Percentiles rank a stretch among this genome's conserved stretches.
Conservation (phyloP, 2,329 filamentous ascomycete species). For the Cryphonectria naterciae region DNA sequence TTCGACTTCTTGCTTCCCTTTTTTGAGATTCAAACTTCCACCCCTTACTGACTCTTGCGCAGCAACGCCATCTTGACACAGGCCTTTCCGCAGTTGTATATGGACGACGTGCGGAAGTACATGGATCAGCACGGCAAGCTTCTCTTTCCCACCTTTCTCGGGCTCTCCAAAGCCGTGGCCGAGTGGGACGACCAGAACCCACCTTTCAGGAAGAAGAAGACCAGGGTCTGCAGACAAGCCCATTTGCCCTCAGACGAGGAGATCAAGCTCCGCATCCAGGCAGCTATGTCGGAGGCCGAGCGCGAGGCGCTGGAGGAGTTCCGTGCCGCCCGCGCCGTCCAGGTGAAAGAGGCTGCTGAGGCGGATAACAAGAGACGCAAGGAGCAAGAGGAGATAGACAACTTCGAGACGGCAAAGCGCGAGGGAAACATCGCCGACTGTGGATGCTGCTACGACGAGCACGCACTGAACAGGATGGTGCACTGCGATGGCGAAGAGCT, state of each 20-base stretch:
- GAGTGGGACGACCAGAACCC: constrained; percentile 30
- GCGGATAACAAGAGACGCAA: constrained; percentile 34
- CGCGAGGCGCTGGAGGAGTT: constrained; percentile 46
- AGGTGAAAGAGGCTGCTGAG: constrained; percentile 33
- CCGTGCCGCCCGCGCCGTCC: constrained; percentile 40
- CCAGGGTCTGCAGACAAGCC: constrained; percentile 30
- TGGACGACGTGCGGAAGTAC: constrained; percentile 34
- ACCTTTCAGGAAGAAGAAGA: constrained; percentile 39
- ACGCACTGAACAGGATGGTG: constrained; percentile 68
- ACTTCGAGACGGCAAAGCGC: constrained; percentile 46
- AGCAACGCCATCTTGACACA: constrained; percentile 39
- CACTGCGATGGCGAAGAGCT: constrained; percentile 61
- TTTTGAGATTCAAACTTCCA: background rate
- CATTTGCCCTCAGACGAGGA: constrained; percentile 31
- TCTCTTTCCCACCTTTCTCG: constrained; percentile 43
- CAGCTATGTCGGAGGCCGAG: constrained; percentile 25
- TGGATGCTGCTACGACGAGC: constrained; percentile 72
- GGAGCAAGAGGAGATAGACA: constrained; percentile 44
- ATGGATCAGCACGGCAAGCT: constrained; percentile 34
- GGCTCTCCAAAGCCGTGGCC: constrained; percentile 36
- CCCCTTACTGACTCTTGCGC: constrained; percentile 7
- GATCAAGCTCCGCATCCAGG: constrained; percentile 24
- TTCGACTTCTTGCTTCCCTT: background rate
- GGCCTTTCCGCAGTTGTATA: constrained; percentile 41
- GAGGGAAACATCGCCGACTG: constrained; percentile 67